Conservation (phyloP, 805 yeast genomes). For the Candida patagonica region DNA sequence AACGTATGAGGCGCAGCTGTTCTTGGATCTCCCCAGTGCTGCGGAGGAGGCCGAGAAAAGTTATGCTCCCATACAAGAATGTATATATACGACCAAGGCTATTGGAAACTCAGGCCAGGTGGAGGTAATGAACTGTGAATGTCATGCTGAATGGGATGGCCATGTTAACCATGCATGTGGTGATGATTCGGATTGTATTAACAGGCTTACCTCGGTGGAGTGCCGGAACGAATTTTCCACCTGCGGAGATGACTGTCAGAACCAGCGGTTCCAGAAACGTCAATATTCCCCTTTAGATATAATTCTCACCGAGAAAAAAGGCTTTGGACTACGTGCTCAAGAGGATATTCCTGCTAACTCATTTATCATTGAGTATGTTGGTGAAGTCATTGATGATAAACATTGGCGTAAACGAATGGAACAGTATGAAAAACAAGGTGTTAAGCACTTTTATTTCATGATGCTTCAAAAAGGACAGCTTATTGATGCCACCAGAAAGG, state of each 20-base stretch:
- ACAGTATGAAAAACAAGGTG: conserved; percentile 56
- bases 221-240: conserved; percentile 60
- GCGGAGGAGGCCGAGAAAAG: conserved; percentile 60
- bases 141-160: conserved; percentile 41
- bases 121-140: conserved; percentile 87
- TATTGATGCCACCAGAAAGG: conserved; percentile 88
- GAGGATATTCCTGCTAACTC: conserved; percentile 45
- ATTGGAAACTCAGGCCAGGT: conserved; percentile 68
- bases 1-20: conserved; percentile 6
- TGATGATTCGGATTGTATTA: conserved; percentile 81
- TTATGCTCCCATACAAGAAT: conserved; percentile 47
- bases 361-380: conserved; percentile 88
- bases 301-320: conserved; percentile 75
- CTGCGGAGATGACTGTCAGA: conserved; percentile 75
- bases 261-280: conserved; percentile 77
- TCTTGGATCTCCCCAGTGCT: conserved; percentile 35
- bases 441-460: conserved; percentile 89
- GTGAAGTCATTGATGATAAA: conserved; percentile 81
- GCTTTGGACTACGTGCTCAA: conserved; percentile 80
- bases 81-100: conserved; percentile 51
- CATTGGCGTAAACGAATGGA: conserved; percentile 68
- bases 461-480: conserved; percentile 89
- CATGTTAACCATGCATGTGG: conserved; percentile 63
- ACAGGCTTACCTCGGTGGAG: conserved; percentile 84
- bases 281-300: conserved; percentile 72